phyloP scores from a whole-genome alignment of 495 filamentous ascomycete species.

The Aspergillus leporis region DNA sequence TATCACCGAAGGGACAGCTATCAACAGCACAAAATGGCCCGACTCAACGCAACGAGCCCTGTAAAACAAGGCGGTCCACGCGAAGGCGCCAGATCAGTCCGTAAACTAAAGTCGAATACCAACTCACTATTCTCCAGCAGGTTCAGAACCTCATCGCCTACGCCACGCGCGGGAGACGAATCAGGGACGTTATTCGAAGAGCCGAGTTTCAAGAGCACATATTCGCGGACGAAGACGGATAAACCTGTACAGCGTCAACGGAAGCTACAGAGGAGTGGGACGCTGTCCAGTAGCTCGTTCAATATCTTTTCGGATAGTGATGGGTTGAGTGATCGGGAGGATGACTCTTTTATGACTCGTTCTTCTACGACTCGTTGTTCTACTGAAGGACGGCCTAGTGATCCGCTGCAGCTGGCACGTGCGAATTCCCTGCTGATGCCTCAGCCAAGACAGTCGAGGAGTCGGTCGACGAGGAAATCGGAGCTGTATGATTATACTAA shows the following conservation, averaged over 20 bases:
- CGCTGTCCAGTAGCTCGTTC: slow-evolving; percentile 23
- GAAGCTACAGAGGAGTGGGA: slow-evolving; percentile 17
- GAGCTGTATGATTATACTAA: slow-evolving; percentile 43
- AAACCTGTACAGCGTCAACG: slow-evolving; percentile 12
- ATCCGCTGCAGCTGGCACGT: slow-evolving; percentile 31
- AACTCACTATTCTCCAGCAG: slow-evolving; percentile 6
- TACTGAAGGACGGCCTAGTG: slow-evolving; percentile 26
- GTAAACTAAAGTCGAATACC: slow-evolving; percentile 1
- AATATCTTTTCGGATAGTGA: slow-evolving; percentile 39
- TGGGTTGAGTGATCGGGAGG: slow-evolving; percentile 21
- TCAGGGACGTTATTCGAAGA: slow-evolving; percentile 5
- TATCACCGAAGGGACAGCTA: neutral
- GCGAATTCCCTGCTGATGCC: slow-evolving; percentile 41
- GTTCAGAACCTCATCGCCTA: slow-evolving; percentile 5
- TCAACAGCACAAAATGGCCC: slow-evolving; percentile 18
- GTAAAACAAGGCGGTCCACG: slow-evolving; percentile 9
- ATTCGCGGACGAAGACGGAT: slow-evolving; percentile 1
- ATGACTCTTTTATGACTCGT: slow-evolving; percentile 5
- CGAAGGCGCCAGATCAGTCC: slow-evolving; percentile 3
- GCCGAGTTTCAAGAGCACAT: slow-evolving; percentile 3
- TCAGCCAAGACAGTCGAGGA: slow-evolving; percentile 23
- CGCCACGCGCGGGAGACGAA: slow-evolving; percentile 6
- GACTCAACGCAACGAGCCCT: slow-evolving; percentile 22
- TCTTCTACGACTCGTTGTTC: slow-evolving; percentile 13
- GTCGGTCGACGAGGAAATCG: slow-evolving; percentile 27